Evolutionary conservation across 805 yeast genomes (phyloP).

Genomic region (Lipomyces mesembrius): DNA sequence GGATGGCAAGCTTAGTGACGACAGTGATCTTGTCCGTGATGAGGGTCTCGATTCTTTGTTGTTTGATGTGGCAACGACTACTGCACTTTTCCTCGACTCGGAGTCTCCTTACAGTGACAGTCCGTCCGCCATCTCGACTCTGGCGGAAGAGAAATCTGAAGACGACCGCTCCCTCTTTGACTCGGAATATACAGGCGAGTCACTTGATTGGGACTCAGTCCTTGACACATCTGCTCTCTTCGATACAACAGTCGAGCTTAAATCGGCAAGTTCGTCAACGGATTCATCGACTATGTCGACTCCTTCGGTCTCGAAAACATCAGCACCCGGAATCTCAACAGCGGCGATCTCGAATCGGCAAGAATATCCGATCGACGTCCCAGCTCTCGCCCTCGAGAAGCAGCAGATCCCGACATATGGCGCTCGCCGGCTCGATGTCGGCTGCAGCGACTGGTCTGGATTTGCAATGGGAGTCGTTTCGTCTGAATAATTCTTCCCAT

Average conservation of each 20-base stretch:
- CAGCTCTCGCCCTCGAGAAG: constrained; percentile 28
- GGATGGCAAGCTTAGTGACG: constrained; percentile 26
- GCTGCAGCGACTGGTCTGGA: constrained; percentile 37
- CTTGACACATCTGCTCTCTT: constrained; percentile 11
- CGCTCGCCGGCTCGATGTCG: constrained; percentile 32
- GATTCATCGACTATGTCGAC: neutral
- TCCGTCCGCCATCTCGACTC: neutral
- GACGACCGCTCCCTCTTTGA: constrained; percentile 11
- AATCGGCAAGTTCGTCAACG: constrained; percentile 1
- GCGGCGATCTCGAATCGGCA: constrained; percentile 4
- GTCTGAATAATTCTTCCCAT: constrained; percentile 10
- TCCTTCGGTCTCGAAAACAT: constrained; percentile 4
- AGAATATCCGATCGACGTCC: constrained; percentile 24
- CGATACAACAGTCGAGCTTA: neutral
- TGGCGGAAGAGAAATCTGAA: neutral
- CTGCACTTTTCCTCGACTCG: constrained; percentile 5
- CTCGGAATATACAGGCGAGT: constrained; percentile 1
- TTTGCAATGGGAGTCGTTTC: constrained; percentile 23
- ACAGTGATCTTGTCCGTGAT: constrained; percentile 12
- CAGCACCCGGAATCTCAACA: neutral
- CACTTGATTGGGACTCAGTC: constrained; percentile 24
- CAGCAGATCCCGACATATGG: constrained; percentile 34
- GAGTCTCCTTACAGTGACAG: constrained; percentile 1
- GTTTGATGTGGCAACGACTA: constrained; percentile 27
- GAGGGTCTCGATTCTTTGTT: constrained; percentile 22